Evolutionary conservation across 345 rosid species (phyloP), one percentile per base, ranked within the genome.

Genomic region (Carallia pectinifolia): DNA sequence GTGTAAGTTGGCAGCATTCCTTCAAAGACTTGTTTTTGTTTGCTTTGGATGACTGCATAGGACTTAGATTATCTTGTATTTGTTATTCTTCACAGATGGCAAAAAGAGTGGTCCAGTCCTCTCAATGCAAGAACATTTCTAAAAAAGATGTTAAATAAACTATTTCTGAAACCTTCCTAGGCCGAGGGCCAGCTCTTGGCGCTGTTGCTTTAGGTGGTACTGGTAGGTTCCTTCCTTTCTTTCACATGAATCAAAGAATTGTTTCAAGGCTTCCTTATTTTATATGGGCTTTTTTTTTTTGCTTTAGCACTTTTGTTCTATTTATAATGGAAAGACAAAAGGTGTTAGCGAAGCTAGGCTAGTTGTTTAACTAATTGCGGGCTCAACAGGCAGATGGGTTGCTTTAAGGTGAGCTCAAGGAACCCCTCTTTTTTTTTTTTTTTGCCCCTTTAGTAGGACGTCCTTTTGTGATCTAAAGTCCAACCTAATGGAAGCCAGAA

Each of bases 11-110:
- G 63, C 71, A 23, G 65, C 79, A 68, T 75, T 27, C 76, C 74
- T 68, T 75, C 77, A 59, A 79, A 67, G 82, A 33, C 60, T 68
- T 63, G 73, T 27, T 4, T 50, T 53, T 29, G 23, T 75, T 75
- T 44, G 48, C 64, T 68, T 66, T 64, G 37, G 6, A 71, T 74
- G 66, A 53, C 60, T 58, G 38, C 79, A 74, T 63, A 12, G 13
- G 27, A 19, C 29, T 18, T 44, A 6, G 4, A 8, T 40, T 2
- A 30, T 15, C 18, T 40, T 3, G 30, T 5, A 12, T 29, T 27
- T 48, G 17, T 44, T 5, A 10, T 27, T 31, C 16, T 2, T 7
- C 33, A 29, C 4, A 30, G 47, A 44, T 27, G 27, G 4, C 50
- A 10, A 44, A 23, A 5, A 13, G 52, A 23, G 55, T 6, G 30